Evolutionary conservation across 2,329 filamentous ascomycete species (phyloP).

Genomic region (Botrytis porri): DNA sequence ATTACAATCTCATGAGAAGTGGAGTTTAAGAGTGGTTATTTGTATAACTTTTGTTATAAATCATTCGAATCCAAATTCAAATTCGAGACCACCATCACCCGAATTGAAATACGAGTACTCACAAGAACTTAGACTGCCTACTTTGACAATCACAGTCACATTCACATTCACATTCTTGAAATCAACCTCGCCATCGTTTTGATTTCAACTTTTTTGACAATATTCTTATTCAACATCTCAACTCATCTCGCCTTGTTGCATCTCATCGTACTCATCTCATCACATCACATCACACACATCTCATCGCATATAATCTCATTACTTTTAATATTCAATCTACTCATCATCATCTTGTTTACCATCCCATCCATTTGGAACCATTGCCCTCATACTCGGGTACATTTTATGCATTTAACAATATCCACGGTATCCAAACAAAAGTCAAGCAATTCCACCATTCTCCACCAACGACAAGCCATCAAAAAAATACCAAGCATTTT

Average conservation of each 20-base stretch:
- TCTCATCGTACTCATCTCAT: not conserved
- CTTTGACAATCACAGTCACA: not conserved
- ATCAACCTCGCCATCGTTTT: not conserved
- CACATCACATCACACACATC: too few species aligned
- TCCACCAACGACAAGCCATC: not conserved
- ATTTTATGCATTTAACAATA: not conserved
- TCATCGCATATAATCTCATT: not conserved
- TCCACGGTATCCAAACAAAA: slow-evolving; percentile 7
- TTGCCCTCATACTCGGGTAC: not conserved
- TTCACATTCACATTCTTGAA: not conserved
- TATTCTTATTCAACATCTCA: not conserved
- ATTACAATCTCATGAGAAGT: not conserved
- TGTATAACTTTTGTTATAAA: not conserved
- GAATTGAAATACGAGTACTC: not conserved
- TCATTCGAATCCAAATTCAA: not conserved
- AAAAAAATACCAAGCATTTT: not conserved
- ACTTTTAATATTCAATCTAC: not conserved
- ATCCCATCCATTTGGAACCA: not conserved
- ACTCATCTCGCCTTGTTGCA: not conserved
- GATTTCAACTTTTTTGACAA: not conserved
- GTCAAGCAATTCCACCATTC: not conserved
- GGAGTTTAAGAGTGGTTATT: not conserved
- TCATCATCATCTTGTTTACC: not conserved
- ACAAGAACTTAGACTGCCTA: not conserved
- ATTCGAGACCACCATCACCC: not conserved